Evolutionary conservation across 192 early-diverging fungal species (phyloP), one percentile per base, ranked within the genome.

Genomic region (Umbelopsis vinacea): DNA sequence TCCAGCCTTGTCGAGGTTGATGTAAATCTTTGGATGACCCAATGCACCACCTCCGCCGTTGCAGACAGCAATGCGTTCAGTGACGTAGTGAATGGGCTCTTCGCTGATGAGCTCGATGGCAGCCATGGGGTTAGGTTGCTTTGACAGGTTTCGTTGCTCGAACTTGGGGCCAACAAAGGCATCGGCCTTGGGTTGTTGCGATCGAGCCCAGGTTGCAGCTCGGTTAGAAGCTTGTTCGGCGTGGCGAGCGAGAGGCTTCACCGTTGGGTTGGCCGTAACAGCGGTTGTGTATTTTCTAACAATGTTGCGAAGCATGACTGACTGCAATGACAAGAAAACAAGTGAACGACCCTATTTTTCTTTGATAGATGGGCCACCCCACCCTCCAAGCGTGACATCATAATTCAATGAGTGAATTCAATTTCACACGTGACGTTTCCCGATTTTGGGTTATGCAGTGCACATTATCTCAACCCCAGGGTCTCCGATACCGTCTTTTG

Each of bases 1-100:
- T 66, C 89, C 88, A 52, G 86, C 69, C 23, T 82, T 80, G 72
- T 91, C 88, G 77, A 98, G 87, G 81, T 97, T 97, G 76, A 98
- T 93, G 83, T 91, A 98, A 24, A 98, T 92, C 75, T 92, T 92
- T 23, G 96, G 96, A 75, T 98, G 96, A 38, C 96, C 96, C 37
- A 98, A 84, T 46, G 94, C 79, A 71, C 95, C 96, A 54, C 91
- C 95, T 57, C 93, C 96, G 70, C 96, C 96, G 72, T 98, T 89
- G 75, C 96, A 98, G 74, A 86, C 83, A 43, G 91, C 93, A 72
- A 88, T 76, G 22, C 94, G 90, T 38, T 84, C 83, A 22, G 90
- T 83, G 21, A 97, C 90, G 73, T 89, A 80, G 68, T 84, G 92
- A 68, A 98, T 84, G 21, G 95, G 94, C 69, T 95, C 95, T 76